A percentile compares a stretch with the other conserved stretches of the same genome.
phyloP scores from a whole-genome alignment of 106 monocot species.

The Alisma plantagoaquatica region DNA sequence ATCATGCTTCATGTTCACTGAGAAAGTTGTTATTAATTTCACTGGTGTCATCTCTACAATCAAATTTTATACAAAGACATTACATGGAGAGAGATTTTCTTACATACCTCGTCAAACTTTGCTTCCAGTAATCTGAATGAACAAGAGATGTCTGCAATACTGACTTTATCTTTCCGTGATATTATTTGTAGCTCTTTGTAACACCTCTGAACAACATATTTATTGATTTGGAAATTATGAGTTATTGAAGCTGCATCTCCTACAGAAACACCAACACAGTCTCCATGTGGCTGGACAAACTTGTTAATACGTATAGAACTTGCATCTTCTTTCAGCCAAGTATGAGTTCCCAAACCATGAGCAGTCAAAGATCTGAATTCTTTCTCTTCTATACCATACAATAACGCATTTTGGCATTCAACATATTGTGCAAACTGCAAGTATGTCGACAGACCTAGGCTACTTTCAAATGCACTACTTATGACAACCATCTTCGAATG shows the following conservation, averaged over 20 bases:
- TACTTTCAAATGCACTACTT: conserved; percentile 90
- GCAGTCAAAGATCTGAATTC: conserved; percentile 17
- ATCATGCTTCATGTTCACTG: too few relatives aligned
- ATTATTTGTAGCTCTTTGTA: conserved; percentile 36
- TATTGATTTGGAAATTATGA: conserved; percentile 37
- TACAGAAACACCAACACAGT: conserved; percentile 36
- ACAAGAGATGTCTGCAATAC: conserved; percentile 20
- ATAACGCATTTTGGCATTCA: conserved; percentile 29
- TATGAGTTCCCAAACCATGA: conserved; percentile 91
- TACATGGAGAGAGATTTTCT: too few relatives aligned
- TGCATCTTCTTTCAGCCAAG: conserved; percentile 87
- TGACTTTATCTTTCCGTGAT: conserved; percentile 24
- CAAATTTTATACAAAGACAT: too few relatives aligned
- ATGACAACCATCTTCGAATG: conserved; percentile 74
- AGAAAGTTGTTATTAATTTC: too few relatives aligned
- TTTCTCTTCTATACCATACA: conserved; percentile 30
- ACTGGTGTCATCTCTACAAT: too few relatives aligned
- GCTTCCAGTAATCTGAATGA: conserved; percentile 49
- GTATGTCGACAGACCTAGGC: conserved; percentile 62
- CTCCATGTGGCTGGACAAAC: conserved; percentile 26
- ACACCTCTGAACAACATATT: conserved; percentile 23
- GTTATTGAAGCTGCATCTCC: conserved; percentile 45
- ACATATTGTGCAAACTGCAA: conserved; percentile 58
- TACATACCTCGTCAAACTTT: too few relatives aligned
- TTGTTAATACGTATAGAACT: conserved; percentile 31